Conservation (phyloP, 495 filamentous ascomycete genomes). For the Hyaloscypha variabilis region DNA sequence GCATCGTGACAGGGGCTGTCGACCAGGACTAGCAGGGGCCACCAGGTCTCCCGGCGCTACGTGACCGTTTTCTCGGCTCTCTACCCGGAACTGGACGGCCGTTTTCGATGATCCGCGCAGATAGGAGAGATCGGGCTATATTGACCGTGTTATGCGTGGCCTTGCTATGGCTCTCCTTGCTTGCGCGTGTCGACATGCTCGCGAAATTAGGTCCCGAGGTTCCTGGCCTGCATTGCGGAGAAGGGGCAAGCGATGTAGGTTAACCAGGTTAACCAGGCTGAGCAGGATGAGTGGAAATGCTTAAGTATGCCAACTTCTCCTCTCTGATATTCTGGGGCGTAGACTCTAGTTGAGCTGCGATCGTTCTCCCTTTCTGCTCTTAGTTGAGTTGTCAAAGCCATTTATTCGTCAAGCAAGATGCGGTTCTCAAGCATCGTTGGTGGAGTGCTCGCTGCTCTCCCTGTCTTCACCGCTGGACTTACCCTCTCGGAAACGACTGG, state of each 20-base stretch:
- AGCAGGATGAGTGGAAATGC: not conserved
- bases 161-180: too few relatives aligned
- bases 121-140: not conserved
- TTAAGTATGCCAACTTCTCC: not conserved
- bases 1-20: not conserved
- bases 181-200: not conserved
- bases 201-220: not conserved
- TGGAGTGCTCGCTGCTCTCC: not conserved
- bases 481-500: slow-evolving; percentile 13
- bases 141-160: not conserved
- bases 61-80: not conserved
- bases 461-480: not conserved
- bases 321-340: not conserved
- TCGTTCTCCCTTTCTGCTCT: not conserved
- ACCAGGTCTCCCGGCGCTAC: not conserved
- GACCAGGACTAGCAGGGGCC: not conserved
- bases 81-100: not conserved
- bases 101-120: not conserved
- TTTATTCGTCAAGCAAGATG: not conserved
- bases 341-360: not conserved
- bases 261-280: not conserved
- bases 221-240: not conserved
- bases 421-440: not conserved
- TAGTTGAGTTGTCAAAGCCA: not conserved
- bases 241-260: not conserved